Conservation (phyloP, 2,329 filamentous ascomycete species). For the Fusarium oxysporum region DNA sequence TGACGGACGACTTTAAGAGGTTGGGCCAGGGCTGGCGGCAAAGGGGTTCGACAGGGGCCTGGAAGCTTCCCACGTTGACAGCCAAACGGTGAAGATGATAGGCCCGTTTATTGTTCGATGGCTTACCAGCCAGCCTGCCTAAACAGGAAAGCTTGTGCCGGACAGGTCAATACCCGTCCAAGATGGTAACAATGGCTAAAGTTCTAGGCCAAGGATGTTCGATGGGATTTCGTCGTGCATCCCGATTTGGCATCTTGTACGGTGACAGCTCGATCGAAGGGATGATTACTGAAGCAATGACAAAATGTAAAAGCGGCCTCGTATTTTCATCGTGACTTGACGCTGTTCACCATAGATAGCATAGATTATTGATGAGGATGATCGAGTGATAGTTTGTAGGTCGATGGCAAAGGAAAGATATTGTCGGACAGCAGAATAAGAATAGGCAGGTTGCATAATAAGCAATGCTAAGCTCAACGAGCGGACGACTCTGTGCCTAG, state of each 20-base stretch:
- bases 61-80: not conserved
- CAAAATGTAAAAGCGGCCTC: not conserved
- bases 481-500: not conserved
- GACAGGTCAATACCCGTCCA: conserved; percentile 5
- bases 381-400: not conserved
- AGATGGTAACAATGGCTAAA: conserved; percentile 5
- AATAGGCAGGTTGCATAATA: not conserved
- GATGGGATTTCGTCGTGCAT: not conserved
- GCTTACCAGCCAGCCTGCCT: conserved; percentile 1
- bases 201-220: conserved; percentile 6
- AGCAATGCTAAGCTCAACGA: not conserved
- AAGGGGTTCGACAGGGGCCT: not conserved
- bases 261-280: not conserved
- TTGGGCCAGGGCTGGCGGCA: not conserved
- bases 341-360: not conserved
- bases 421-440: not conserved
- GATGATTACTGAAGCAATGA: not conserved
- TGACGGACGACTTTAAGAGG: conserved; percentile 1
- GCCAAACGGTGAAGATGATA: conserved; percentile 4
- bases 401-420: conserved; percentile 8
- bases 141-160: conserved; percentile 14
- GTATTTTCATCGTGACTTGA: not conserved
- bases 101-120: conserved; percentile 6
- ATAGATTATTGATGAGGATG: not conserved
- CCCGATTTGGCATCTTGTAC: not conserved